Evolutionary conservation across 306 rosid genomes (phyloP).

Genomic region (Nissolia schottii): DNA sequence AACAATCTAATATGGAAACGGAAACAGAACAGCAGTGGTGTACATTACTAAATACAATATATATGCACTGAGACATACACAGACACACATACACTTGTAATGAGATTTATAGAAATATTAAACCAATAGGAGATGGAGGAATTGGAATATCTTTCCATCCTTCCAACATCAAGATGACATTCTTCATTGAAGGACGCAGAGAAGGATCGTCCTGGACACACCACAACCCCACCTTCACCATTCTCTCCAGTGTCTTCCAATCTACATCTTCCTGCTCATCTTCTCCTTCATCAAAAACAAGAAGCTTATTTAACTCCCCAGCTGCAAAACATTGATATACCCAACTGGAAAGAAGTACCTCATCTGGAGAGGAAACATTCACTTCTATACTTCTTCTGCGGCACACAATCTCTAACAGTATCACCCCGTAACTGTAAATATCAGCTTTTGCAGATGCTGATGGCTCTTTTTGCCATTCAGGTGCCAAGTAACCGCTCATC

Average conservation of each 20-base stretch:
- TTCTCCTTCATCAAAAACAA: neutral
- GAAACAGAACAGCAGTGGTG: too few relatives aligned
- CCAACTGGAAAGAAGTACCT: conserved; percentile 30
- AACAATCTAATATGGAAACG: too few relatives aligned
- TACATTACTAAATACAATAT: neutral
- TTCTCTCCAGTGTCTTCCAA: conserved; percentile 35
- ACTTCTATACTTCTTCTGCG: conserved; percentile 23
- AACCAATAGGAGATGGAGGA: conserved; percentile 17
- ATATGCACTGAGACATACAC: too few relatives aligned
- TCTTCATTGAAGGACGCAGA: conserved; percentile 36
- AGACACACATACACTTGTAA: too few relatives aligned
- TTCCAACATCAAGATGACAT: conserved; percentile 33
- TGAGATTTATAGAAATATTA: neutral
- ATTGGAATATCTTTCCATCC: conserved; percentile 33
- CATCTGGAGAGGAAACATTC: conserved; percentile 6
- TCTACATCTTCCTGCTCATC: conserved; percentile 16
- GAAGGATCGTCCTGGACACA: conserved; percentile 33
- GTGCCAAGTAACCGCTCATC: conserved; percentile 26
- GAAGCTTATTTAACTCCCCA: conserved; percentile 16
- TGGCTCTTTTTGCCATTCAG: conserved; percentile 31
- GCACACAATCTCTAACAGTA: conserved; percentile 33
- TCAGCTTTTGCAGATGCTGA: conserved; percentile 23
- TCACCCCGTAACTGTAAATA: conserved; percentile 27
- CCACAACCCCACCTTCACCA: conserved; percentile 43
- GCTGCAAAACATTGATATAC: conserved; percentile 25